Evolutionary conservation across 306 rosid genomes (phyloP), one percentile per base, ranked within the genome.

Genomic region (Trifolium subterraneum): DNA sequence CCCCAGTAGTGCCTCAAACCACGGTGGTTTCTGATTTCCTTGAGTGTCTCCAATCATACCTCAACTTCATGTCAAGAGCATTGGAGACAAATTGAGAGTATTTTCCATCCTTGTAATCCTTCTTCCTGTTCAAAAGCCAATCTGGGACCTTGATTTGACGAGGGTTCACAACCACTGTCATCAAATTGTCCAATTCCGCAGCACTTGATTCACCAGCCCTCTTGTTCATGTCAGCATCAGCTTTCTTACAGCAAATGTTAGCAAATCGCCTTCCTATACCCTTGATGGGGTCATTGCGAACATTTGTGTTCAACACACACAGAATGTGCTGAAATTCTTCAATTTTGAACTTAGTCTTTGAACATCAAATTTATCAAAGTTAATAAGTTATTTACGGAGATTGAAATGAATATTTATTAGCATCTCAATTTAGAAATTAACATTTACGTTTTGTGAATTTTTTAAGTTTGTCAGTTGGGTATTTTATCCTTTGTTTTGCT

Each of bases 1-100:
- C 99, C 97, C 99, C 97, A 94, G 93, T 92, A 94, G 61, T 92
- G 99, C 78, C 97, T 89, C 75, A 94, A 85, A 83, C 96, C 99
- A 61, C 97, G 97, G 67, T 94, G 99, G 79, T 94, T 94, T 84
- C 99, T 80, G 71, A 86, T 86, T 47, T 82, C 80, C 87, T 86
- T 80, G 74, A 82, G 83, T 16, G 85, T 73, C 82, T 86, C 87
- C 64, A 82, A 59, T 86, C 89, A 80, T 86, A 87, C 27, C 87
- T 82, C 38, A 86, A 20, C 77, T 86, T 86, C 89, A 86, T 86
- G 41, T 86, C 87, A 1, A 80, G 70, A 1, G 78, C 79, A 66
- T 86, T 86, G 0, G 87, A 86, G 0, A 86, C 87, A 12, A 82
- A 87, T 62, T 86, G 87, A 36, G 86, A 83, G 64, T 38, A 82